Evolutionary conservation across 129 eudicot species (phyloP).

Genomic region (Pittosporum tobira): DNA sequence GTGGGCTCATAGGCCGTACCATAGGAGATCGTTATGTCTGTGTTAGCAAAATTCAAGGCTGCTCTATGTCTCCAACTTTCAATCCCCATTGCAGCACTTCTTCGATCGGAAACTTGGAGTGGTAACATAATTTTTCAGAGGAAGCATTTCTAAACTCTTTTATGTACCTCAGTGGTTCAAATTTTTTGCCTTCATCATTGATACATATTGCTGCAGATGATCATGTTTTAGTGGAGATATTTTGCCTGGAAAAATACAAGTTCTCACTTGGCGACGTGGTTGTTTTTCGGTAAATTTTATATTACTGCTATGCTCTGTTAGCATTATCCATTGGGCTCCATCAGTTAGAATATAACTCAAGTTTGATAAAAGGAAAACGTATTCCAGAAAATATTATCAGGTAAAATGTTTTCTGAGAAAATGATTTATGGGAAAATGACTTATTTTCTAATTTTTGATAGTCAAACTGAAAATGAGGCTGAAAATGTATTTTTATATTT

Average conservation of each 20-base stretch:
- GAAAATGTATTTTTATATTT: too few species aligned
- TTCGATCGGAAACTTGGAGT: slow-evolving; percentile 16
- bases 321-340: neutral
- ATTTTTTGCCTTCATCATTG: neutral
- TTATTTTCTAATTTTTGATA: too few species aligned
- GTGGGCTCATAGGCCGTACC: slow-evolving; percentile 64
- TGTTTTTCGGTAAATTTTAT: slow-evolving; percentile 63
- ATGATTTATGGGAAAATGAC: too few species aligned
- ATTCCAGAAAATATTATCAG: too few species aligned
- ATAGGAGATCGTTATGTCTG: slow-evolving; percentile 68
- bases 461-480: too few species aligned
- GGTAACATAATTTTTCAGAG: slow-evolving; percentile 22
- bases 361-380: too few species aligned
- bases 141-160: neutral
- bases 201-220: slow-evolving; percentile 63
- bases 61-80: slow-evolving; percentile 84
- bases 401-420: too few species aligned
- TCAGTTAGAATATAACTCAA: neutral
- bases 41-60: slow-evolving; percentile 55
- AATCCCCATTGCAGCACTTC: slow-evolving; percentile 43
- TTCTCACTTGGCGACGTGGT: slow-evolving; percentile 82
- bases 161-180: slow-evolving; percentile 2
- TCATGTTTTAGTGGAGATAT: slow-evolving; percentile 75
- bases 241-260: slow-evolving; percentile 63
- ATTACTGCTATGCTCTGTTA: neutral